A percentile compares a stretch with the other conserved stretches of the same genome.
phyloP scores from a whole-genome alignment of 1,284 basidiomycete species.

The Cryptococcus depauperatus region DNA sequence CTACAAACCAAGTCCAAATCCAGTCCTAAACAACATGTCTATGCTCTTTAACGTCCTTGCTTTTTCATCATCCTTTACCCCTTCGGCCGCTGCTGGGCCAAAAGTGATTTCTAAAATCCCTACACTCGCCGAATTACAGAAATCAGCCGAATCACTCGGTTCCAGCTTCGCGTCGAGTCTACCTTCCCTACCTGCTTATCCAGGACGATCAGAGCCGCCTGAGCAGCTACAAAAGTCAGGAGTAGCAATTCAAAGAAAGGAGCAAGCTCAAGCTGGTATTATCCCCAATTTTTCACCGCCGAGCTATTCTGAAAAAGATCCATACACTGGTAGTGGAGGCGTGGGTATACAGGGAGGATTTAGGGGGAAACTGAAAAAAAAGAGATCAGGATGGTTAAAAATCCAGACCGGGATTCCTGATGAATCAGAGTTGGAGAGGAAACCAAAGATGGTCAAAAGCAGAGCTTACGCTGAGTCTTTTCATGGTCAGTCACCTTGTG shows the following conservation, averaged over 20 bases:
- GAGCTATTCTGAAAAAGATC: neutral
- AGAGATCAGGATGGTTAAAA: neutral
- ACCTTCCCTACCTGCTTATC: neutral
- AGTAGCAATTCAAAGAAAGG: too few species aligned
- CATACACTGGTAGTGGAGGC: too few species aligned
- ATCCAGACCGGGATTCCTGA: neutral
- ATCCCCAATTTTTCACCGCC: neutral
- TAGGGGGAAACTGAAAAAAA: conserved; percentile 4
- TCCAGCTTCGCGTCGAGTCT: neutral
- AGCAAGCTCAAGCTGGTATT: too few species aligned
- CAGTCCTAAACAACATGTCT: neutral
- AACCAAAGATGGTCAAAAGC: neutral
- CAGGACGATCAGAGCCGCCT: too few species aligned
- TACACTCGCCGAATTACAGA: conserved; percentile 5
- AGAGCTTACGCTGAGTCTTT: conserved; percentile 4
- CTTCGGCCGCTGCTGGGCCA: neutral
- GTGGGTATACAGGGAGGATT: neutral
- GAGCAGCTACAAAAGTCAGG: too few species aligned
- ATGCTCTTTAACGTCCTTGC: neutral
- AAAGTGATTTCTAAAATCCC: conserved; percentile 1
- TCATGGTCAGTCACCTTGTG: neutral
- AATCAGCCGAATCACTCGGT: conserved; percentile 1
- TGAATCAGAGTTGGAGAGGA: neutral
- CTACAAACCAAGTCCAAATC: too few species aligned
- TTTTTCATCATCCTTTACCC: neutral